Evolutionary conservation across 2,329 filamentous ascomycete species (phyloP).

Genomic region (Gaeumannomyces tritici): DNA sequence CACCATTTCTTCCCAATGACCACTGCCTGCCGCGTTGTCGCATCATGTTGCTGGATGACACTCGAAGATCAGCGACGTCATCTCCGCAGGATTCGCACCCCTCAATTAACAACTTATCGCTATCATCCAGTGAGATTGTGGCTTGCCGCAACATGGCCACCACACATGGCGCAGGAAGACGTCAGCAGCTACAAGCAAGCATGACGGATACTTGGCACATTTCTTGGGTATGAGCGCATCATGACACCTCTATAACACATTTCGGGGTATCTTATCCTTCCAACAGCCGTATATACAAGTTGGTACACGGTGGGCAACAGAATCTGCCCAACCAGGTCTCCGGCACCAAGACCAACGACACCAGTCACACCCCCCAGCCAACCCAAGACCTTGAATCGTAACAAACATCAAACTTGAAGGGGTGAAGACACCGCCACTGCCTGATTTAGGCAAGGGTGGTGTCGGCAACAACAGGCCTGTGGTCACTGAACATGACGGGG

Average conservation of each 20-base stretch:
- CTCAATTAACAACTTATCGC: not conserved
- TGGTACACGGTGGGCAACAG: not conserved
- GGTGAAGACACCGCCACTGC: not conserved
- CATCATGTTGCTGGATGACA: not conserved
- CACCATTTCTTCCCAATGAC: not conserved
- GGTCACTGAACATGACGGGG: constrained; percentile 4
- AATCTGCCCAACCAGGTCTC: too few relatives aligned
- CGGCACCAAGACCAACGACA: not conserved
- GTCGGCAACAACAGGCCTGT: constrained; percentile 4
- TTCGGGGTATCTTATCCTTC: not conserved
- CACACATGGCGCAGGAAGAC: not conserved
- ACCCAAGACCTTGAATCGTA: not conserved
- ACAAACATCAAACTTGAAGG: not conserved
- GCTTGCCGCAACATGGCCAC: not conserved
- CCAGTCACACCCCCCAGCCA: not conserved
- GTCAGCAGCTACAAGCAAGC: too few relatives aligned
- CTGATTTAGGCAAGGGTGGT: constrained; percentile 2
- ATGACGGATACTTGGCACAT: not conserved
- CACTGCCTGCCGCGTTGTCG: too few relatives aligned
- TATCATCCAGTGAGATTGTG: not conserved
- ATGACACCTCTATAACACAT: not conserved
- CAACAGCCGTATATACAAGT: not conserved
- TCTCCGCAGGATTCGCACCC: not conserved
- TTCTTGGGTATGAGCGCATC: not conserved
- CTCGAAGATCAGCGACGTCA: not conserved